Evolutionary conservation across 768 basidiomycete species (phyloP).

Genomic region (Leccinum sublutescens): DNA sequence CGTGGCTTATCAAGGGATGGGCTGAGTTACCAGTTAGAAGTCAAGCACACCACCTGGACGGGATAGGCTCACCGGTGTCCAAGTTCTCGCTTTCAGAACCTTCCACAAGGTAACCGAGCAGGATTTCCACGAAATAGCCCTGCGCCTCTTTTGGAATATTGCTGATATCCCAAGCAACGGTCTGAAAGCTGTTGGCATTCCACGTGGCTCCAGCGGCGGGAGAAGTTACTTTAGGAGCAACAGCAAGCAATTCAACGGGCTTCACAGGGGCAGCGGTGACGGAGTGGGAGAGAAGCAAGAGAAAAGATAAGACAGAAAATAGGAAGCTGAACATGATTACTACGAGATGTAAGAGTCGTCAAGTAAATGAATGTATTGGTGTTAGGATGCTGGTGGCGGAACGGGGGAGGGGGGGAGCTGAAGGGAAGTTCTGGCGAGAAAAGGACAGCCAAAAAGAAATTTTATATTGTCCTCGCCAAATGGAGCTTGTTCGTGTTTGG

Average conservation of each 20-base stretch:
- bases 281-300: conserved; percentile 28
- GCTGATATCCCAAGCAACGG: conserved; percentile 42
- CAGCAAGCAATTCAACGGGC: conserved; percentile 35
- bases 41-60: too few relatives aligned
- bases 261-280: conserved; percentile 29
- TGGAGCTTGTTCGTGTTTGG: conserved; percentile 26
- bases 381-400: conserved; percentile 5
- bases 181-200: conserved; percentile 35
- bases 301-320: conserved; percentile 30
- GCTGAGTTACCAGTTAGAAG: conserved; percentile 36
- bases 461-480: conserved; percentile 18
- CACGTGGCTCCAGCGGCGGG: conserved; percentile 38
- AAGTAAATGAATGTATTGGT: conserved; percentile 20
- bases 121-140: conserved; percentile 38
- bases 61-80: conserved; percentile 41
- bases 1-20: conserved; percentile 53
- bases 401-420: not conserved
- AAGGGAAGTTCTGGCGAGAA: not conserved
- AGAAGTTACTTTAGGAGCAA: conserved; percentile 41
- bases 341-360: conserved; percentile 5
- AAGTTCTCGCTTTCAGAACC: conserved; percentile 44
- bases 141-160: conserved; percentile 38
- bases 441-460: not conserved
- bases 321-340: conserved; percentile 23
- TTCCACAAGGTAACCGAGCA: conserved; percentile 42